phyloP scores from a whole-genome alignment of 352 stramenopile species.

The Proteromonas lacertae region DNA sequence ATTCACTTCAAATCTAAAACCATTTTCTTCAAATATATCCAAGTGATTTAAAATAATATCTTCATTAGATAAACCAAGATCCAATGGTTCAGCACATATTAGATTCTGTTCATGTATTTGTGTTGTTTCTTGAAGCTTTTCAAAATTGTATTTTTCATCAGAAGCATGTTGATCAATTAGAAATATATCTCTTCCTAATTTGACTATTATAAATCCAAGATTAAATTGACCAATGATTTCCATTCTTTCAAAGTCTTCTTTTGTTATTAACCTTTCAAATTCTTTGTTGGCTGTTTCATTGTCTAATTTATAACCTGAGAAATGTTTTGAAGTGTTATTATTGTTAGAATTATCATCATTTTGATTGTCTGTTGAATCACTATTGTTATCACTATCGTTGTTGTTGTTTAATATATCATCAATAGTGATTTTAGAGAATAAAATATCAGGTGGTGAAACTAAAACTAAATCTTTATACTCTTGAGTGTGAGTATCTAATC shows the following conservation, averaged over 20 bases:
- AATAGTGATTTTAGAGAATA: no score
- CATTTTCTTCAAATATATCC: conserved; percentile 62
- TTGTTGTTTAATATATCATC: no score
- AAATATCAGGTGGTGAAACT: no score
- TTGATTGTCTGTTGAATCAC: no score
- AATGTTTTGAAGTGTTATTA: no score
- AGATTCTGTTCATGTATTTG: conserved; percentile 71
- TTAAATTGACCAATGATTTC: conserved; percentile 82
- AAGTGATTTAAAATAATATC: conserved; percentile 62
- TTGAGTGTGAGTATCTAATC: no score
- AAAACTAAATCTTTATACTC: no score
- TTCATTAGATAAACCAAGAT: conserved; percentile 60
- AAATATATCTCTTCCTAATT: conserved; percentile 54
- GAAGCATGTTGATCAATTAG: conserved; percentile 91
- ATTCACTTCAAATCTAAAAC: conserved; percentile 26
- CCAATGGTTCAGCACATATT: conserved; percentile 45
- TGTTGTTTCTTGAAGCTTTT: conserved; percentile 48
- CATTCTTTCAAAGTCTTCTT: conserved; percentile 60
- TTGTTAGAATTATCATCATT: no score
- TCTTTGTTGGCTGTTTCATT: no score
- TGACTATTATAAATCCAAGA: conserved; percentile 73
- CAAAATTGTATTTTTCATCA: conserved; percentile 55
- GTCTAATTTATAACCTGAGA: no score
- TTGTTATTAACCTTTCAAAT: conserved; percentile 18
- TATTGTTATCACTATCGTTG: no score